Evolutionary conservation across 2,329 filamentous ascomycete genomes (phyloP).

Genomic region (Diaporthe velutina): DNA sequence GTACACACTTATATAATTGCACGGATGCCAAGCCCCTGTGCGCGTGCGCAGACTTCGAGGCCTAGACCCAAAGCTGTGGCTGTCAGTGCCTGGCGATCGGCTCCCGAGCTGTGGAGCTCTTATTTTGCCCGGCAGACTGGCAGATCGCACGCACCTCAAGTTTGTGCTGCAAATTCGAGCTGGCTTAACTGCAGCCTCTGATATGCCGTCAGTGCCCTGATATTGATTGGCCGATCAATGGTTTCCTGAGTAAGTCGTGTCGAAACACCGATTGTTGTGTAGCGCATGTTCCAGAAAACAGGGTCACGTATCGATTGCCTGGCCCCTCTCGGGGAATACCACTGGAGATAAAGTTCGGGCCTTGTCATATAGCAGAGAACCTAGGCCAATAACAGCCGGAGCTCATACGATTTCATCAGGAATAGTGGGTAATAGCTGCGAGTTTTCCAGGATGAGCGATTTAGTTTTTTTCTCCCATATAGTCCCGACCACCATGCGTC

Average conservation of each 20-base stretch:
- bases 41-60: background rate
- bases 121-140: background rate
- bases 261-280: constrained; percentile 1
- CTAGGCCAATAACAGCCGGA: background rate
- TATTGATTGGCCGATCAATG: background rate
- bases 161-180: background rate
- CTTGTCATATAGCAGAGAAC: background rate
- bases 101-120: background rate
- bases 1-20: background rate
- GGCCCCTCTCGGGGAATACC: background rate
- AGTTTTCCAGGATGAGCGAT: background rate
- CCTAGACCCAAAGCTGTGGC: too few species aligned
- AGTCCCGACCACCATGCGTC: background rate
- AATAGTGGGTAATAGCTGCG: background rate
- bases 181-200: background rate
- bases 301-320: background rate
- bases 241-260: background rate
- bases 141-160: background rate
- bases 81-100: background rate
- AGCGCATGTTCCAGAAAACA: constrained; percentile 11
- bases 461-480: background rate
- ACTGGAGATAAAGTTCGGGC: background rate
- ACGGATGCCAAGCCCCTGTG: background rate
- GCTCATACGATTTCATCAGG: background rate
- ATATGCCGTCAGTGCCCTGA: background rate